A percentile compares a stretch with the other conserved stretches of the same genome.
These are phyloP conservation scores for Pseudocercospora macadamiae DNA, from an alignment of 2,329 filamentous ascomycete genomes.

Conservation along the genomic window DNA sequence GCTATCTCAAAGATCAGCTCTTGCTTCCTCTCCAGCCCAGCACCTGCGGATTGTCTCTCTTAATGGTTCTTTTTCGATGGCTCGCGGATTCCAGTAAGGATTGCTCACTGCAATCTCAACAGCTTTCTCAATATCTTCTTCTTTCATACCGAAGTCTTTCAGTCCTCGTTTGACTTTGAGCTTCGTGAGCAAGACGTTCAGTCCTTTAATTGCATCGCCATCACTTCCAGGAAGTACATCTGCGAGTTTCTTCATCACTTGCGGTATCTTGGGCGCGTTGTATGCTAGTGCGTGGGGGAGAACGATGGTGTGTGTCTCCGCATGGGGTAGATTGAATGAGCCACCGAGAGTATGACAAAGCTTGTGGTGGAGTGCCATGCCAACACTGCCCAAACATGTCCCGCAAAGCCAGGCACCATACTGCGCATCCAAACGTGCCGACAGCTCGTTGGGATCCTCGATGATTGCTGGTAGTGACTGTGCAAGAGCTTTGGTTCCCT, in stretches of 20 bases:
- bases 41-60: conserved; percentile 61
- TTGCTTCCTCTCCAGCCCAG: conserved; percentile 63
- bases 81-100: conserved; percentile 63
- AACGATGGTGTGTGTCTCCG: conserved; percentile 66
- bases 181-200: conserved; percentile 60
- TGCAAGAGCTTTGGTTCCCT: conserved; percentile 60
- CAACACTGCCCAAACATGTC: conserved; percentile 60
- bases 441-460: conserved; percentile 46
- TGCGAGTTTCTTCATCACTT: conserved; percentile 57
- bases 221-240: conserved; percentile 59
- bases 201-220: conserved; percentile 60
- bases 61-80: conserved; percentile 56
- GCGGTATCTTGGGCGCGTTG: conserved; percentile 59
- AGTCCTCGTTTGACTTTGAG: conserved; percentile 57
- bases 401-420: conserved; percentile 70
- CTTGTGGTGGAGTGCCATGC: conserved; percentile 70
- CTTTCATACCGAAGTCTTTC: conserved; percentile 61
- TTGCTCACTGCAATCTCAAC: conserved; percentile 62
- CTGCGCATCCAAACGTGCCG: conserved; percentile 57
- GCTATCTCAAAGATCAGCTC: conserved; percentile 49
- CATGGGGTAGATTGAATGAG: conserved; percentile 65
- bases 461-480: conserved; percentile 58
- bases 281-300: conserved; percentile 66
- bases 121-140: conserved; percentile 63
- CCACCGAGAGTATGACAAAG: conserved; percentile 68